These are phyloP conservation scores for Ramaria sp. DNA, from an alignment of 768 basidiomycete genomes.

Conservation along the genomic window DNA sequence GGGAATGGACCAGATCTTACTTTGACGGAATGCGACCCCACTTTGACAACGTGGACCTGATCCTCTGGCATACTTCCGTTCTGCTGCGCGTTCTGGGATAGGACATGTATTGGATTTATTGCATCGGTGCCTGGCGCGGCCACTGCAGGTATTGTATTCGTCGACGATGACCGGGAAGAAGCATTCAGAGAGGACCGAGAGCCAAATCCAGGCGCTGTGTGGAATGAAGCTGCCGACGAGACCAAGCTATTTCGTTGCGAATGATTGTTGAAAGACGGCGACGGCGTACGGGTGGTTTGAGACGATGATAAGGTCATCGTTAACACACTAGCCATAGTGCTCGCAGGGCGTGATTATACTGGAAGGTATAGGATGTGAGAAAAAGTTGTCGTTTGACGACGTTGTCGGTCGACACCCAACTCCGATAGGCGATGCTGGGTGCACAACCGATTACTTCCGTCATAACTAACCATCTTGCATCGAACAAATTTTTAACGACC, in stretches of 20 bases:
- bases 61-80: background rate
- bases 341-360: background rate
- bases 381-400: no score
- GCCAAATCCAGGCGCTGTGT: constrained; percentile 1
- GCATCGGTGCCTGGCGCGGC: background rate
- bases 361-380: background rate
- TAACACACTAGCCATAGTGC: background rate
- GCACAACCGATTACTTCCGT: no score
- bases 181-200: background rate
- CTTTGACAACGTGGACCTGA: background rate
- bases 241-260: background rate
- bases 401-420: no score
- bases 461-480: no score
- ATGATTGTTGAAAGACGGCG: background rate
- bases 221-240: constrained; percentile 2
- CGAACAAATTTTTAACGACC: no score
- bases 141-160: background rate
- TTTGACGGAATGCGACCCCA: background rate
- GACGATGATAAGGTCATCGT: constrained; percentile 6
- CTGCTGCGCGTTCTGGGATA: background rate
- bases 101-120: constrained; percentile 4
- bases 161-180: constrained; percentile 3
- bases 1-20: background rate
- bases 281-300: background rate
- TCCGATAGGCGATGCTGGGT: no score